Evolutionary conservation across 116 monocot genomes (phyloP).

Genomic region (Papilionanthe hybrid): DNA sequence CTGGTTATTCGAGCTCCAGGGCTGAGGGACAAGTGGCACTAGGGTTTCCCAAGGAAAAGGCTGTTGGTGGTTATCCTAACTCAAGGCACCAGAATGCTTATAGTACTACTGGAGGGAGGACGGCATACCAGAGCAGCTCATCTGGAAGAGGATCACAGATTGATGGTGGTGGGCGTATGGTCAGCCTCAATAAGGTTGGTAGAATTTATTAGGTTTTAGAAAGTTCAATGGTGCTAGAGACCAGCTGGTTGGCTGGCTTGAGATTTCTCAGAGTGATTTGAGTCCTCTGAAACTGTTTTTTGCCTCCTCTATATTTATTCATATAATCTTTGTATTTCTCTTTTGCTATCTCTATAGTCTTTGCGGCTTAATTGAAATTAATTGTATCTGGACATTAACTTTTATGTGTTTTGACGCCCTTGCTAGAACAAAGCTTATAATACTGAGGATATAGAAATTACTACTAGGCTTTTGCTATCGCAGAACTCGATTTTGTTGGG

Average conservation of each 20-base stretch:
- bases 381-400: too few relatives aligned
- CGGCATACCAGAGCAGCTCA: constrained; percentile 19
- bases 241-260: background rate
- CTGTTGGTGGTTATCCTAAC: constrained; percentile 21
- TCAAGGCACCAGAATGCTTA: constrained; percentile 40
- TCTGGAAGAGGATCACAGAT: constrained; percentile 31
- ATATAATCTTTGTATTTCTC: too few relatives aligned
- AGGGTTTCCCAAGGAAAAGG: constrained; percentile 22
- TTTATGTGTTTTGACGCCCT: too few relatives aligned
- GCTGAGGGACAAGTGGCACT: constrained; percentile 12
- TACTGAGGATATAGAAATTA: too few relatives aligned
- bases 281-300: too few relatives aligned
- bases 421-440: too few relatives aligned
- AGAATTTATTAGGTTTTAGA: constrained; percentile 22
- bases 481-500: too few relatives aligned
- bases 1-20: constrained; percentile 27
- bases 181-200: constrained; percentile 53
- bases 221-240: too few relatives aligned
- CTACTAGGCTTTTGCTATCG: too few relatives aligned
- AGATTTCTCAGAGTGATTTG: background rate
- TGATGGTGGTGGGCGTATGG: constrained; percentile 56
- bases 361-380: too few relatives aligned
- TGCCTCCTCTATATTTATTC: too few relatives aligned
- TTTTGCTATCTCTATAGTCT: too few relatives aligned
- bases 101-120: constrained; percentile 5